Conservation (phyloP, 2,329 filamentous ascomycete species). For the Colletotrichum abscissum region DNA sequence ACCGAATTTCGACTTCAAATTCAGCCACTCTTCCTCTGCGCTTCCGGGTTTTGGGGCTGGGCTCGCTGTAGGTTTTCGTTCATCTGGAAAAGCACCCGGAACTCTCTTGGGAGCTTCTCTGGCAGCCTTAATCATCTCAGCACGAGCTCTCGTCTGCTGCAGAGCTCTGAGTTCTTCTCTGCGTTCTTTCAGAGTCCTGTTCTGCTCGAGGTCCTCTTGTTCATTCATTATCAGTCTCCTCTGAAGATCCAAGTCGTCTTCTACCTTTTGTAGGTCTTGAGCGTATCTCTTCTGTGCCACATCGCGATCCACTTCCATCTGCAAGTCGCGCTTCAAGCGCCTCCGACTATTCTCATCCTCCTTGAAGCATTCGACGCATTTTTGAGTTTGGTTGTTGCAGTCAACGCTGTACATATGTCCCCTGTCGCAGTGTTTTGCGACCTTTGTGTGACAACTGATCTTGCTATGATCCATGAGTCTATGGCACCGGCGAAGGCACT, state of each 20-base stretch:
- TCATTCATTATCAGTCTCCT: constrained; percentile 55
- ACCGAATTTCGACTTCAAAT: constrained; percentile 65
- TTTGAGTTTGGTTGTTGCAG: constrained; percentile 56
- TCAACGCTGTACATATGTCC: constrained; percentile 59
- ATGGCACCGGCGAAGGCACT: constrained; percentile 72
- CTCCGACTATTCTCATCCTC: constrained; percentile 60
- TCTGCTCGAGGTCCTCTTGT: constrained; percentile 56
- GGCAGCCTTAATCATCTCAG: constrained; percentile 30
- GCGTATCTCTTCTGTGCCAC: constrained; percentile 57
- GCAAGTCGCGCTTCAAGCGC: constrained; percentile 55
- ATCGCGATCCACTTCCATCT: constrained; percentile 62
- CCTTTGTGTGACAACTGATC: constrained; percentile 43
- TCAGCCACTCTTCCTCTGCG: constrained; percentile 69
- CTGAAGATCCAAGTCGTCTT: constrained; percentile 65
- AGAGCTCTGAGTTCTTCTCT: constrained; percentile 57
- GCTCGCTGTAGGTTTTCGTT: too few species aligned
- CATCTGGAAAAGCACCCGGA: neutral
- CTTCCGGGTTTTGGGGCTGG: constrained; percentile 21
- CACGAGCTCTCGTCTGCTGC: constrained; percentile 42
- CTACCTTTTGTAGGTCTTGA: constrained; percentile 55
- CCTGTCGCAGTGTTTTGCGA: constrained; percentile 61
- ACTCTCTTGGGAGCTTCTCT: neutral
- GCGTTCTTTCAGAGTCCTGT: constrained; percentile 57
- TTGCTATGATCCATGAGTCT: constrained; percentile 68
- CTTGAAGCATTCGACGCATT: constrained; percentile 62